Base-by-base conservation (phyloP, 345 rosid species). In the Kandelia obovata region DNA sequence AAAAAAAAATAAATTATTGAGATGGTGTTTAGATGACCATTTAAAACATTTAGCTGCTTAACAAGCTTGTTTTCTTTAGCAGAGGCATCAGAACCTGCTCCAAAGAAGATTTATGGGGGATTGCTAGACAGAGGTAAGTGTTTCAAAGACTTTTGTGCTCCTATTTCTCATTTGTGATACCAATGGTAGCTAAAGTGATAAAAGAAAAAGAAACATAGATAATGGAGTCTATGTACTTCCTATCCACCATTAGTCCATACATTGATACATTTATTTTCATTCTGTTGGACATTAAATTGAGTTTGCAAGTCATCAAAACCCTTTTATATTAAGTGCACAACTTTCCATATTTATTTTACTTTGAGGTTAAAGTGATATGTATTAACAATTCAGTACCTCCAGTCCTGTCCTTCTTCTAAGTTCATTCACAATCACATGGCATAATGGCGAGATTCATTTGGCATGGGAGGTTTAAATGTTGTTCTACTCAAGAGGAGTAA, bases 121-220 rank as follows among this genome's bases (percentile, higher is more conserved):
- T 90, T 96, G 0, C 62, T 66, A 2, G 96, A 92, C 69, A 80
- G 95, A 75, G 98, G 98, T 86, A 62, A 70, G 79, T 8, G 27
- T 27, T 68, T n/a, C 26, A 21, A 55, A 25, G 61, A 20, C 17
- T 17, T 58, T 35, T 56, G 7, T 2, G 5, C 19, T 73, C 56
- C 61, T 39, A 17, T 32, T 49, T 49, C 32, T 43, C 53, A 58
- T 39, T 10, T 68, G n/a, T 30, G 5, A 49, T 43, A 32, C 37
- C 19, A 9, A 66, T 64, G 23, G 15, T 20, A 28, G 2, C 17
- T 26, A 35, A 2, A 39, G 46, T 39, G 7, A 34, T 2, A 2
- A 23, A 53, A 13, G 55, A 23, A 5, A 43, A 37, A 10, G 25
- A 34, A 34, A 34, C 37, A 53, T n/a, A 10, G 7, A 53, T n/a